A percentile compares a stretch with the other conserved stretches of the same genome.
phyloP scores from a whole-genome alignment of 441 rosid genomes.

The Cnidoscolus chayamansa region DNA sequence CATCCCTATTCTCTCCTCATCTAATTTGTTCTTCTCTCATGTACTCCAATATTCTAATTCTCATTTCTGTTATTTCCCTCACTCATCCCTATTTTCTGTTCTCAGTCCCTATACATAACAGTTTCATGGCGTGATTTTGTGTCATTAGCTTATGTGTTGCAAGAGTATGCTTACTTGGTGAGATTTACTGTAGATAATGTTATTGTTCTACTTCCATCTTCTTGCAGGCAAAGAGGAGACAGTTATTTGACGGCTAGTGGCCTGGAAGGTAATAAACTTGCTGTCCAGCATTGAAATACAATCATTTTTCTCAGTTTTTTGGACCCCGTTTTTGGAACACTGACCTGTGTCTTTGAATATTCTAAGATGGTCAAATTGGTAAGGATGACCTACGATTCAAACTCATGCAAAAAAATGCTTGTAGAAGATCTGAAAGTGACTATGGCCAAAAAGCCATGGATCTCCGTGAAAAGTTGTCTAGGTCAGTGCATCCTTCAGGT shows the following conservation, averaged over 20 bases:
- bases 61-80: no score
- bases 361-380: constrained; percentile 51
- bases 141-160: background rate
- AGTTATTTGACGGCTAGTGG: constrained; percentile 36
- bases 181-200: background rate
- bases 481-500: constrained; percentile 32
- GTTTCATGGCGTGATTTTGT: background rate
- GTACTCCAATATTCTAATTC: no score
- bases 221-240: constrained; percentile 69
- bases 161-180: background rate
- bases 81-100: no score
- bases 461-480: constrained; percentile 69
- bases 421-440: constrained; percentile 44
- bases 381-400: constrained; percentile 74
- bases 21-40: no score
- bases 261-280: constrained; percentile 40
- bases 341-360: constrained; percentile 37
- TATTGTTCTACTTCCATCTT: constrained; percentile 7
- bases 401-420: constrained; percentile 60
- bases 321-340: constrained; percentile 31
- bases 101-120: no score
- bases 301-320: constrained; percentile 14
- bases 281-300: constrained; percentile 5
- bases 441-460: constrained; percentile 43
- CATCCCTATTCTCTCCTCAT: no score